Conservation (phyloP, 495 filamentous ascomycete species). For the Astrothelium subdiscretum region DNA sequence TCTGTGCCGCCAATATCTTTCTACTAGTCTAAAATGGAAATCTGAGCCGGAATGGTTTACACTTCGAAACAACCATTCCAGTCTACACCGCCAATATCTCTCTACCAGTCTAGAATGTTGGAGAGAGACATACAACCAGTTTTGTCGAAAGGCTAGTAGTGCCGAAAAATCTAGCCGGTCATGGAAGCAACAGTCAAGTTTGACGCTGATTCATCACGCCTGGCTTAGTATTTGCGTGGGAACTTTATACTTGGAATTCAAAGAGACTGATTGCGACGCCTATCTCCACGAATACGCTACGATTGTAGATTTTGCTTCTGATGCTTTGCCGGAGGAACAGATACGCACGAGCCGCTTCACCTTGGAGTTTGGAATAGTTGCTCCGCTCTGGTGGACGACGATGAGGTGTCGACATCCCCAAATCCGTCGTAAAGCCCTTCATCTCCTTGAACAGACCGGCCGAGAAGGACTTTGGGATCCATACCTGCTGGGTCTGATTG, state of each 20-base stretch:
- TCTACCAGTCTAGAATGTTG: not conserved
- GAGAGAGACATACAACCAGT: not conserved
- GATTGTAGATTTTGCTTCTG: not conserved
- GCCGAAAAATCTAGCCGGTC: not conserved
- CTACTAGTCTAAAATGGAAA: not conserved
- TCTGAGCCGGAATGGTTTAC: not conserved
- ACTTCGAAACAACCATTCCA: not conserved
- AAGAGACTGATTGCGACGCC: not conserved
- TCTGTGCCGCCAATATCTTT: not conserved
- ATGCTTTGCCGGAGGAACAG: not conserved
- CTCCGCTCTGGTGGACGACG: slow-evolving; percentile 1
- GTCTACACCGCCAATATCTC: not conserved
- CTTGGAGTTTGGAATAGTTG: not conserved
- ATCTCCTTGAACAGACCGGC: not conserved
- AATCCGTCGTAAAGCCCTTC: not conserved
- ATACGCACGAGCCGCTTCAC: not conserved
- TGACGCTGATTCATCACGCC: not conserved
- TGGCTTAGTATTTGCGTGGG: not conserved
- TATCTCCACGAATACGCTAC: not conserved
- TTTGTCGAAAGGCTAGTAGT: not conserved
- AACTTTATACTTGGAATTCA: not conserved
- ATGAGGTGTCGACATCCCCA: not conserved
- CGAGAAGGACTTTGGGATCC: not conserved
- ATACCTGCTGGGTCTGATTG: not conserved
- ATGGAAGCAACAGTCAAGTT: not conserved